Evolutionary conservation across 352 stramenopile species (phyloP), one percentile per base, ranked within the genome.

Genomic region (Phytophthora macrochlamydospora): DNA sequence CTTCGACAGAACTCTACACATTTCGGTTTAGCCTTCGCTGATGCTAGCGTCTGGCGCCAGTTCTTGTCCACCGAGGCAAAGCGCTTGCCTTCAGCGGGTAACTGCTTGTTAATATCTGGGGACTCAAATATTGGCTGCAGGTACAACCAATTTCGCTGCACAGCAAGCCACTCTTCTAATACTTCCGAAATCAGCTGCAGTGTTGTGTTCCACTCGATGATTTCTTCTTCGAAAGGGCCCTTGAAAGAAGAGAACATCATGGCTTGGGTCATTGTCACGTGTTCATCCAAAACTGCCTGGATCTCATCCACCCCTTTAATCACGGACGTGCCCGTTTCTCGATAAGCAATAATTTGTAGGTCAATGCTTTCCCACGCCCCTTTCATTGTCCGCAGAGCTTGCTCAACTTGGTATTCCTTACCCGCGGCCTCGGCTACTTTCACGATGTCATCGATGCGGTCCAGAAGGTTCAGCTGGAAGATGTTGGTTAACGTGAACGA

Each of bases 211-310:
- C 95, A 98, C 51, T 97, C 88, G 2, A 89, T 76, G 72, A 98
- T 98, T 13, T 95, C 81, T 54, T 98, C 91, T 51, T 98, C 93
- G 59, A 98, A 98, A 0, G 94, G 94, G 1, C 91, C 92, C 66
- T 98, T 99, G 68, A 98, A 99, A 1, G 92, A 83, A 1, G 89
- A 98, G 53, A 98, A 98, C 78, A 97, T 95, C 95, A 99, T 98
- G 6, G 93, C 94, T 58, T 98, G 93, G 2, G 96, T 98, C 81
- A 97, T 98, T 0, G 94, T 98, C 28, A 99, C 91, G 59, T 99
- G 96, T 59, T 99, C 96, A 53, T 99, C 96, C 11, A 99, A 74
- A 2, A 99, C 87, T 14, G 84, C 78, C 66, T 98, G 95, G 28
- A 98, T 96, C 59, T 98, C 95, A 54, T 99, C 96, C 9, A 97